Conservation (phyloP, 176 grass and related monocot species). For the Phoenix roebelenii region DNA sequence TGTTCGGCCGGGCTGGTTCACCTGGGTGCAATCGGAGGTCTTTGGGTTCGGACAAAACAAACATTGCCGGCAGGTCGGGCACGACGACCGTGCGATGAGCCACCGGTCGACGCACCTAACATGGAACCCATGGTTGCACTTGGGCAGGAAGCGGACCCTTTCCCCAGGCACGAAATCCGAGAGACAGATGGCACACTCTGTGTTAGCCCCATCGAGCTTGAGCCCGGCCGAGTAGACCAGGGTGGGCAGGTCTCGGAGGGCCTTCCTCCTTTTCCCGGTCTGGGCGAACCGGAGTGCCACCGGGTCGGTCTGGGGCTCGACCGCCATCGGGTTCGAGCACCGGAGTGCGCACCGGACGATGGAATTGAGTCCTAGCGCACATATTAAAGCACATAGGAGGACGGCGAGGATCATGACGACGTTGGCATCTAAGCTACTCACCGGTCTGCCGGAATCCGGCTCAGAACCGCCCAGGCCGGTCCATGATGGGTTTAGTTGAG, state of each 20-base stretch:
- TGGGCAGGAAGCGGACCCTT: conserved; percentile 59
- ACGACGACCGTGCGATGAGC: conserved; percentile 57
- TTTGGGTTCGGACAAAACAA: conserved; percentile 41
- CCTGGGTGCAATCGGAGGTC: conserved; percentile 36
- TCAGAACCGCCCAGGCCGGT: neutral
- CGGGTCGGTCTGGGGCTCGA: conserved; percentile 19
- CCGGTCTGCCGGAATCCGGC: neutral
- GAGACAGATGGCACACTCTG: conserved; percentile 65
- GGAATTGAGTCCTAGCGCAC: conserved; percentile 70
- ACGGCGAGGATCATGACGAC: conserved; percentile 75
- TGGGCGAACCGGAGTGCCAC: conserved; percentile 30
- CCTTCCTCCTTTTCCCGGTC: conserved; percentile 48
- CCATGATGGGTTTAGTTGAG: conserved; percentile 27
- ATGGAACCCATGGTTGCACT: conserved; percentile 84
- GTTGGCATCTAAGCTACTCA: conserved; percentile 53
- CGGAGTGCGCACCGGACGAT: conserved; percentile 52
- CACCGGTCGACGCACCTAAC: conserved; percentile 83
- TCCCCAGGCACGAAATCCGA: conserved; percentile 72
- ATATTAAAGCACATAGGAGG: conserved; percentile 69
- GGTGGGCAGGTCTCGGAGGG: conserved; percentile 58
- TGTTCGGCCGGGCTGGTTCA: neutral
- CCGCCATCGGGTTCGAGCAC: conserved; percentile 34
- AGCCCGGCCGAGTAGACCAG: conserved; percentile 40
- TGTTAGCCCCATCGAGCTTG: conserved; percentile 38
- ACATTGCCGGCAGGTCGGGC: conserved; percentile 65